phyloP scores from a whole-genome alignment of 495 filamentous ascomycete species.

The Parathielavia appendiculata region DNA sequence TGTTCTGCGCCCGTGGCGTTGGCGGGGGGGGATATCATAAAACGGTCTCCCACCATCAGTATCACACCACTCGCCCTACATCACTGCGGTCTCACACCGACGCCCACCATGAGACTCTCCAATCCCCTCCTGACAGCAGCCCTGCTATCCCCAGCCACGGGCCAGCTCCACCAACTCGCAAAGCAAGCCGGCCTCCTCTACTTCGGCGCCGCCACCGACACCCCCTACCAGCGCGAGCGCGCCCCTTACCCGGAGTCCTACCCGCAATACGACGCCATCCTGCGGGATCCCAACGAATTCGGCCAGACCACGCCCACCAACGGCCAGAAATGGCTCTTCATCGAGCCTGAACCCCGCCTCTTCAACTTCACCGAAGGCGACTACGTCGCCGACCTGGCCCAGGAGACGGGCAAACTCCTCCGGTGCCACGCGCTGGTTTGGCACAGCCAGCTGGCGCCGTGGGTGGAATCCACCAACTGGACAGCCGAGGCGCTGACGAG shows the following conservation, averaged over 20 bases:
- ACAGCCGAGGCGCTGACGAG: constrained; percentile 44
- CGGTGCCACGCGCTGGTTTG: constrained; percentile 57
- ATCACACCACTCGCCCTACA: neutral
- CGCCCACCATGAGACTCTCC: constrained; percentile 12
- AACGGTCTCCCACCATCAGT: neutral
- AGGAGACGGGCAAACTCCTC: constrained; percentile 42
- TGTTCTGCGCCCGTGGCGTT: constrained; percentile 6
- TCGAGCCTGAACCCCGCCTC: constrained; percentile 37
- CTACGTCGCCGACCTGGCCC: constrained; percentile 42
- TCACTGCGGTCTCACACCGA: neutral
- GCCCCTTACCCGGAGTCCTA: constrained; percentile 25
- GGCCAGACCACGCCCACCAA: constrained; percentile 51
- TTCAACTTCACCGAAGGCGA: constrained; percentile 51
- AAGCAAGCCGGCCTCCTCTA: constrained; percentile 41
- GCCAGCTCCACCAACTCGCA: constrained; percentile 26
- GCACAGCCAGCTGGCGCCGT: constrained; percentile 52
- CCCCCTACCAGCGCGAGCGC: constrained; percentile 36
- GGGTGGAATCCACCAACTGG: constrained; percentile 52
- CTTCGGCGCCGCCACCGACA: constrained; percentile 49
- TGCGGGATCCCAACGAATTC: constrained; percentile 42
- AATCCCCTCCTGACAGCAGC: neutral
- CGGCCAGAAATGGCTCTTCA: constrained; percentile 50
- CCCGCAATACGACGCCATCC: constrained; percentile 32
- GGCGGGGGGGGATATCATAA: neutral
- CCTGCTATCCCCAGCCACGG: constrained; percentile 10